phyloP scores from a whole-genome alignment of 106 monocot species.

The Iris macrosiphon region DNA sequence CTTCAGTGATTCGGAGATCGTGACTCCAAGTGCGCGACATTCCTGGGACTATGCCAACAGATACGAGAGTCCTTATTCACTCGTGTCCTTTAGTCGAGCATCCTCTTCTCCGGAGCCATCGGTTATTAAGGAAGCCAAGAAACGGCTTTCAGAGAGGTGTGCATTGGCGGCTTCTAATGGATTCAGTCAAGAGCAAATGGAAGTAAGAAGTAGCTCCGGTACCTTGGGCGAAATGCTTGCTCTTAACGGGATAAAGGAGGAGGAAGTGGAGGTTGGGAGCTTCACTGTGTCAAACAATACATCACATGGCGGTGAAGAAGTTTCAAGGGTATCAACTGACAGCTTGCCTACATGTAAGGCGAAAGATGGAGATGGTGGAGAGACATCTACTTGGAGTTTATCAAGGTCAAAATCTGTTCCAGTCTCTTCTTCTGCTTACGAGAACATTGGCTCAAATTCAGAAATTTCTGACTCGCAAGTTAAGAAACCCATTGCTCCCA shows the following conservation, averaged over 20 bases:
- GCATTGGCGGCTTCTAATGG: conserved; percentile 37
- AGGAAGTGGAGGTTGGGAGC: conserved; percentile 19
- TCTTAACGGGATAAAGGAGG: conserved; percentile 35
- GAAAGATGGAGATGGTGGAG: conserved; percentile 9
- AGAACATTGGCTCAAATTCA: conserved; percentile 23
- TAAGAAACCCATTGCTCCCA: conserved; percentile 15
- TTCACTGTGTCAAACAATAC: conserved; percentile 12
- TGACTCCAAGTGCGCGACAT: conserved; percentile 45
- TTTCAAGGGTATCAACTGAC: conserved; percentile 11
- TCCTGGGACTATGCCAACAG: conserved; percentile 44
- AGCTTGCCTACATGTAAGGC: conserved; percentile 16
- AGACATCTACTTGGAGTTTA: conserved; percentile 20
- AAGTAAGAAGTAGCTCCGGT: conserved; percentile 36
- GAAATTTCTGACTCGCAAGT: conserved; percentile 16
- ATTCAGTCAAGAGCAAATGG: conserved; percentile 25
- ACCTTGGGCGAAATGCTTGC: conserved; percentile 88
- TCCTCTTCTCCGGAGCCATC: conserved; percentile 72
- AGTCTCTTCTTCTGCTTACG: conserved; percentile 41
- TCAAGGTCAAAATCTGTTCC: conserved; percentile 66
- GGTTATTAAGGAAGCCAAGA: conserved; percentile 77
- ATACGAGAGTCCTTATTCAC: conserved; percentile 46
- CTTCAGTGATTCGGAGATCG: conserved; percentile 47
- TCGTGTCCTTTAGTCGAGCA: conserved; percentile 36
- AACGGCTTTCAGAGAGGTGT: conserved; percentile 82
- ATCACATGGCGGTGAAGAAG: conserved; percentile 26